Base-by-base conservation (phyloP, 495 filamentous ascomycete species). In the Penicillium dipodomyicola region DNA sequence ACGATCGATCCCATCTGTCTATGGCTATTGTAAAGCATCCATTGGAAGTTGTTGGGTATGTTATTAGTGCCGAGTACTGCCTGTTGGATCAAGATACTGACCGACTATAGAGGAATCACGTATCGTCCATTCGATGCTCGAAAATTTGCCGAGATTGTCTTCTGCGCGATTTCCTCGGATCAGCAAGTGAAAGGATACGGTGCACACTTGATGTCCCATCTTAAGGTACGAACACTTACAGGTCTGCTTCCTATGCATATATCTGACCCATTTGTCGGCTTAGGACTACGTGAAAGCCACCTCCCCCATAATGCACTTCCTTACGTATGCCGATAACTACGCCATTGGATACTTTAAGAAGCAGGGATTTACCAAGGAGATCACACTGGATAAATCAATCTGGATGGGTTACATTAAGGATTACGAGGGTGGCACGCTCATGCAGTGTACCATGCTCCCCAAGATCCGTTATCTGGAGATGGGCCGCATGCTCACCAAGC, bases 361-460 rank as follows among this genome's bases (percentile, higher is more conserved):
- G 71, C 94, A 98, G 71, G 94, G 94, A 0, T 98, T 98, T 63
- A 97, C 95, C 0, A 98, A 98, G 69, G 92, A 98, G 60, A 97
- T 98, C 62, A 96, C 91, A 0, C 83, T 98, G 2, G 90, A 92
- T 43, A 88, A 84, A 65, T 83, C 87, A 8, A 86, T 90, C 17
- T 98, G 94, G 94, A 98, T 97, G 95, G 94, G 94, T 29, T 98
- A 97, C 67, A 98, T 98, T 71, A 98, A 98, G 72, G 94, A 98
- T 72, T 98, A 98, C 72, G 94, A 98, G 75, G 94, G 94, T 29
- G 94, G 94, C 42, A 98, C 94, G 0, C 96, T 98, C 61, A 98
- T 98, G 94, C 94, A 98, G 73, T 98, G 94, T 71, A 88, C 88
- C 45, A 97, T 98, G 94, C 81, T 98, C 27, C 94, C 94, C 3